phyloP scores from a whole-genome alignment of 768 basidiomycete species.

The Naganishia kalamii region DNA sequence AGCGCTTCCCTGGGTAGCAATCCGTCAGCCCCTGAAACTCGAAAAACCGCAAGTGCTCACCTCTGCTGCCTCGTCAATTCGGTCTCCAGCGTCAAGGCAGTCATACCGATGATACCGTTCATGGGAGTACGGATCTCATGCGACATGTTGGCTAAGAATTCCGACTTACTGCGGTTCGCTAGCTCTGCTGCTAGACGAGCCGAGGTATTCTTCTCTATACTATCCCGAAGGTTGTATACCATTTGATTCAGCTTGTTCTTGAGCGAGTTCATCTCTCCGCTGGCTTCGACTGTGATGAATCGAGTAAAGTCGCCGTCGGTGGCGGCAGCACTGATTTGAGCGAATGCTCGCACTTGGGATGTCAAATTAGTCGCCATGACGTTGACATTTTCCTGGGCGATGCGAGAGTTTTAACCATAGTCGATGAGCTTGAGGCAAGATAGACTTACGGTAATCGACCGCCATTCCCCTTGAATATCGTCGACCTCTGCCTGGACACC shows the following conservation, averaged over 20 bases:
- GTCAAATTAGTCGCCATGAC: constrained; percentile 66
- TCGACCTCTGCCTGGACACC: constrained; percentile 97
- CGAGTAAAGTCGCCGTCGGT: constrained; percentile 98
- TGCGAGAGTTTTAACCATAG: neutral
- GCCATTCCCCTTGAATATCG: constrained; percentile 96
- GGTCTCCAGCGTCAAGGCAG: constrained; percentile 90
- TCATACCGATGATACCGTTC: constrained; percentile 99
- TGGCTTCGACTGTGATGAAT: constrained; percentile 98
- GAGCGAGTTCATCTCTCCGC: constrained; percentile 97
- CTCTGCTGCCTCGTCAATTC: constrained; percentile 85
- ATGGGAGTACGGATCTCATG: constrained; percentile 73
- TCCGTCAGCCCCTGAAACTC: neutral
- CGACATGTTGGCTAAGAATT: constrained; percentile 98
- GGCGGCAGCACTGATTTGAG: constrained; percentile 95
- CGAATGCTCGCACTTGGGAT: constrained; percentile 98
- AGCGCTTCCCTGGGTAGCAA: constrained; percentile 64
- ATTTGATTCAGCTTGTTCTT: constrained; percentile 83
- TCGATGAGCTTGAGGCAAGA: constrained; percentile 40
- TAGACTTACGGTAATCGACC: constrained; percentile 84
- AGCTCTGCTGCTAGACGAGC: constrained; percentile 94
- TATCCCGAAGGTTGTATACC: constrained; percentile 94
- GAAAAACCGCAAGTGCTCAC: neutral
- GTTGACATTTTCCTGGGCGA: constrained; percentile 7
- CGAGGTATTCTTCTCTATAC: constrained; percentile 96
- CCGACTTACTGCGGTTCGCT: constrained; percentile 94